These are phyloP conservation scores for Papiliotrema flavescens DNA, from an alignment of 1,284 basidiomycete genomes.

Conservation along the genomic window DNA sequence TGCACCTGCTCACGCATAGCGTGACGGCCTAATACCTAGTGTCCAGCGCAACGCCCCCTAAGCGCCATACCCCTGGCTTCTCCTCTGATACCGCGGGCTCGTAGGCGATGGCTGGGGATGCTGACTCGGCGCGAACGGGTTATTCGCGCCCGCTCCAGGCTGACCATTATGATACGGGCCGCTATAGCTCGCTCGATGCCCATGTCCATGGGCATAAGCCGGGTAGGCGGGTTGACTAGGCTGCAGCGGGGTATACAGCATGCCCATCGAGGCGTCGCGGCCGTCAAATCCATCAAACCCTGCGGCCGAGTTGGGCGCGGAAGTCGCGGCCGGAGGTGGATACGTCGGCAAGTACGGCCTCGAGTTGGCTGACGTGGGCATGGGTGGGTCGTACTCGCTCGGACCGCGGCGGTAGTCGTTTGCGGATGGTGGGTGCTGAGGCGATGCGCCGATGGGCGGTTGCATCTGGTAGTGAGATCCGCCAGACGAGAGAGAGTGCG, in stretches of 20 bases:
- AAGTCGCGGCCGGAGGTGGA: slow-evolving; percentile 45
- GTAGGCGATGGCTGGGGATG: slow-evolving; percentile 7
- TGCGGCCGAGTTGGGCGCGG: slow-evolving; percentile 14
- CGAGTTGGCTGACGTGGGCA: slow-evolving; percentile 7
- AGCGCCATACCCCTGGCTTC: slow-evolving; percentile 24
- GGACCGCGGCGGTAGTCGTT: slow-evolving; percentile 19
- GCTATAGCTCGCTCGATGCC: slow-evolving; percentile 34
- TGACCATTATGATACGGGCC: slow-evolving; percentile 26
- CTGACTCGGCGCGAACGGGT: slow-evolving; percentile 14
- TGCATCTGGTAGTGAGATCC: slow-evolving; percentile 40
- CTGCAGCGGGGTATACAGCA: slow-evolving; percentile 47
- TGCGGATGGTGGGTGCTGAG: slow-evolving; percentile 10
- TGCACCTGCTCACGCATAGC: too few species aligned
- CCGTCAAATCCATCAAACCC: slow-evolving; percentile 43
- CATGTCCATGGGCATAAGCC: slow-evolving; percentile 6
- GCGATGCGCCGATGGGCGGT: slow-evolving; percentile 34
- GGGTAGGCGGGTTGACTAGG: slow-evolving; percentile 22
- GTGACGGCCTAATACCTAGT: too few species aligned
- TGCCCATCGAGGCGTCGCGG: slow-evolving; percentile 28
- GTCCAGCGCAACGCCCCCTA: too few species aligned
- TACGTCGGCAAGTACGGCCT: slow-evolving; percentile 40
- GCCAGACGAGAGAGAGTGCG: slow-evolving; percentile 18
- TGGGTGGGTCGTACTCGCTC: slow-evolving; percentile 36
- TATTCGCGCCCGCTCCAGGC: slow-evolving; percentile 7
- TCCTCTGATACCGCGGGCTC: slow-evolving; percentile 26